These are phyloP conservation scores for Pseudopyrenochaeta lycopersici DNA, from an alignment of 2,329 filamentous ascomycete species.

Conservation along the genomic window DNA sequence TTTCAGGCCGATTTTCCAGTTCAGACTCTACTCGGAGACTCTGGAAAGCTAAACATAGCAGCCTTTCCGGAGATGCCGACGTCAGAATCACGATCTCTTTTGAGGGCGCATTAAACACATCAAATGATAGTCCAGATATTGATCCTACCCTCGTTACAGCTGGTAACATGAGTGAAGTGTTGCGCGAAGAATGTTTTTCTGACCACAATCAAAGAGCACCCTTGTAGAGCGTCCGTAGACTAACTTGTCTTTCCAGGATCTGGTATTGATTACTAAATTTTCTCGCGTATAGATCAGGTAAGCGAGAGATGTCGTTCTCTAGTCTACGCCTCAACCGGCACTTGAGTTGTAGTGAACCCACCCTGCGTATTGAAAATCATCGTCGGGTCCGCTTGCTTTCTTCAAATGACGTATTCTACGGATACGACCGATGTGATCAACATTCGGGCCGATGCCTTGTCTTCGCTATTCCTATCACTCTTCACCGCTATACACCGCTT, in stretches of 20 bases:
- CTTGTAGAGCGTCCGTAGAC: no score
- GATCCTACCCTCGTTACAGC: no score
- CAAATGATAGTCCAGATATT: no score
- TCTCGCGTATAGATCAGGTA: no score
- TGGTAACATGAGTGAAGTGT: no score
- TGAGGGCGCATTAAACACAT: neutral
- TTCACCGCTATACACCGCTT: conserved; percentile 33
- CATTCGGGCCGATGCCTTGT: neutral
- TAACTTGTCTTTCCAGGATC: no score
- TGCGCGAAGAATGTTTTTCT: no score
- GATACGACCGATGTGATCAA: neutral
- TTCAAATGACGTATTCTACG: neutral
- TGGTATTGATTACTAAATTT: no score
- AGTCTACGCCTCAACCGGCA: no score
- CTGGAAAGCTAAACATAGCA: neutral
- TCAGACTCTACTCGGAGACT: neutral
- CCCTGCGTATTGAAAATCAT: neutral
- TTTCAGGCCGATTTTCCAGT: neutral
- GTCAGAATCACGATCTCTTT: neutral
- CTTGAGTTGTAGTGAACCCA: neutral
- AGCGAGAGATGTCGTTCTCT: no score
- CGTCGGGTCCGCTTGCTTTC: neutral
- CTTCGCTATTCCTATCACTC: neutral
- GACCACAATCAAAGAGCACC: no score
- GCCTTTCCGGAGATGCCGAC: neutral